phyloP scores from a whole-genome alignment of 176 grass and related monocot genomes.

The Phoenix roebelenii region DNA sequence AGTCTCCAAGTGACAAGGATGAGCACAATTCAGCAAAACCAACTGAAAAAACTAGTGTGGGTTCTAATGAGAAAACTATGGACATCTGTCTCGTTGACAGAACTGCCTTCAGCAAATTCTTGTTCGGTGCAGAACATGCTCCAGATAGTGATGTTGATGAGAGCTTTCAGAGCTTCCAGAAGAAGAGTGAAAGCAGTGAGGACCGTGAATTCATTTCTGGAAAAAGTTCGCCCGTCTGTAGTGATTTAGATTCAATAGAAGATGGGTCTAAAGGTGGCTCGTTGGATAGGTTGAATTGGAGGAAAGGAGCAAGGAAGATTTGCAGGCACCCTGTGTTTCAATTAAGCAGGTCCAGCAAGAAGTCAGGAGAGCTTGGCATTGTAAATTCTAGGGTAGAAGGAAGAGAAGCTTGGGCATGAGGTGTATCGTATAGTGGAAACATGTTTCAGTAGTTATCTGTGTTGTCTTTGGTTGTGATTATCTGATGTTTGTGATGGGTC shows the following conservation, averaged over 20 bases:
- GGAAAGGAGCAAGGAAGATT: conserved; percentile 78
- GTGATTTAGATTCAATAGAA: conserved; percentile 6
- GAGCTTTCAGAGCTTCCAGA: conserved; percentile 18
- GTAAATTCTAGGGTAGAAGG: conserved; percentile 56
- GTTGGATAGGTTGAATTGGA: conserved; percentile 67
- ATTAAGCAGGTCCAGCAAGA: conserved; percentile 70
- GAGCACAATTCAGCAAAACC: conserved; percentile 23
- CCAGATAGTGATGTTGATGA: not conserved
- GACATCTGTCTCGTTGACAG: conserved; percentile 35
- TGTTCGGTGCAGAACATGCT: conserved; percentile 10
- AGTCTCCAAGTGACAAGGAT: conserved; percentile 50
- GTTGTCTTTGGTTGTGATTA: no score
- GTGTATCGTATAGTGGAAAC: not conserved
- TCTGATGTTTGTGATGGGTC: no score
- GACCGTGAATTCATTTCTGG: conserved; percentile 16
- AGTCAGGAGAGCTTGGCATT: conserved; percentile 41
- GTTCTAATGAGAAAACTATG: conserved; percentile 9
- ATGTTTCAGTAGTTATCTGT: no score
- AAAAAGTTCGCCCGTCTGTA: conserved; percentile 19
- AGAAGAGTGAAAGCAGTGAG: conserved; percentile 14
- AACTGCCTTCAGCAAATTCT: conserved; percentile 24
- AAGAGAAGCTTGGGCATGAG: conserved; percentile 81
- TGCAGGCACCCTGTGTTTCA: conserved; percentile 90
- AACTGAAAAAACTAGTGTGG: conserved; percentile 10
- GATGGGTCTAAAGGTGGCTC: conserved; percentile 33